Conservation (phyloP, 306 rosid species). For the Prunus dulcis region DNA sequence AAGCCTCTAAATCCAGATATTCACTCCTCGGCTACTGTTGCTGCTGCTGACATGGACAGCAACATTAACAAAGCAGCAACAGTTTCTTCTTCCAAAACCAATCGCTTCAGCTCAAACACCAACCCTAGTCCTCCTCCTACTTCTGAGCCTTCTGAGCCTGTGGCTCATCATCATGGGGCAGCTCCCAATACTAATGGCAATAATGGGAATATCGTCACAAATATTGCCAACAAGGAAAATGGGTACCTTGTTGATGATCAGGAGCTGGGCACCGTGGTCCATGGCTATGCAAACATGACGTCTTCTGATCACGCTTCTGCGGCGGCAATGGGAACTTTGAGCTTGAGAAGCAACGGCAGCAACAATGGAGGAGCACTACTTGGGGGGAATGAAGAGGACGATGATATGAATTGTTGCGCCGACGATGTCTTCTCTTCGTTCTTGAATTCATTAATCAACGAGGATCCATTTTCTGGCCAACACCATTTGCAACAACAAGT, state of each 20-base stretch:
- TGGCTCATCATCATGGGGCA: not conserved
- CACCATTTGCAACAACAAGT: constrained; percentile 12
- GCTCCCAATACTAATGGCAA: not conserved
- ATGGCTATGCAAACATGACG: constrained; percentile 10
- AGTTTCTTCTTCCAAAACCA: not conserved
- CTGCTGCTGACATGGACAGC: not conserved
- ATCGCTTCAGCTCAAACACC: constrained; percentile 1
- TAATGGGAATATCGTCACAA: not conserved
- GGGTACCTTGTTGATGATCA: not conserved
- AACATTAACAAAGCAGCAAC: not conserved
- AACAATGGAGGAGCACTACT: not conserved
- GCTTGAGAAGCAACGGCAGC: constrained; percentile 14
- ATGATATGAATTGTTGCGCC: constrained; percentile 34
- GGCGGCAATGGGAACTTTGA: constrained; percentile 12
- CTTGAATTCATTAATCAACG: constrained; percentile 69
- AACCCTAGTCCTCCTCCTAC: not conserved
- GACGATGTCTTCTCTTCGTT: constrained; percentile 76
- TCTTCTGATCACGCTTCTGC: constrained; percentile 5
- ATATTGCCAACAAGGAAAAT: not conserved
- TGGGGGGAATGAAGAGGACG: constrained; percentile 23
- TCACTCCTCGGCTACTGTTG: not conserved
- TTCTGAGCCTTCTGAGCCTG: not conserved
- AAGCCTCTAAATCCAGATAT: constrained; percentile 48
- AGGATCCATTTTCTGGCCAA: constrained; percentile 50
- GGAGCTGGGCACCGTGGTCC: not conserved